Conservation (phyloP, 139 green algal genomes). For the Chlorella vulgaris region DNA sequence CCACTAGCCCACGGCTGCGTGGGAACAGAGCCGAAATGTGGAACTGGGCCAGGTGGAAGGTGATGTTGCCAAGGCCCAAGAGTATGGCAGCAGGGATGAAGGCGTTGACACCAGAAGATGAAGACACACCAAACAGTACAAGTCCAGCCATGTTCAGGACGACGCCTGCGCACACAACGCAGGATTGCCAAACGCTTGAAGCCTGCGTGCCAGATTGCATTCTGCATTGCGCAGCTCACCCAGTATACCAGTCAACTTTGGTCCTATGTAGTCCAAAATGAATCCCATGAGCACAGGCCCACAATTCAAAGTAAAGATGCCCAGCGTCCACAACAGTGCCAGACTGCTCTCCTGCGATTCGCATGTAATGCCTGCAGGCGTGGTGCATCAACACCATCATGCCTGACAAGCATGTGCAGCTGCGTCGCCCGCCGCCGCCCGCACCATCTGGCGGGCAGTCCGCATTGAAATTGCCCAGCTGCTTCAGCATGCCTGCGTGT, state of each 20-base stretch:
- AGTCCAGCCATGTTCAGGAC: slow-evolving; percentile 62
- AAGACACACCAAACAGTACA: slow-evolving; percentile 56
- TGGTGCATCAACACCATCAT: background rate
- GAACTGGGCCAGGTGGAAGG: slow-evolving; percentile 66
- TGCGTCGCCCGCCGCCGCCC: no score
- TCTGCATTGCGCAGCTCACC: slow-evolving; percentile 23
- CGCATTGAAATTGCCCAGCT: slow-evolving; percentile 43
- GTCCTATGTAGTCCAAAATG: slow-evolving; percentile 60
- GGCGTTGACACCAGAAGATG: slow-evolving; percentile 23
- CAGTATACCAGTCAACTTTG: slow-evolving; percentile 60
- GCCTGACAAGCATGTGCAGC: background rate
- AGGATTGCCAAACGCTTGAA: background rate
- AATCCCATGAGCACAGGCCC: slow-evolving; percentile 62
- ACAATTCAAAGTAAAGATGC: slow-evolving; percentile 69
- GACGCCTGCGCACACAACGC: slow-evolving; percentile 30
- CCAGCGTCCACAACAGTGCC: slow-evolving; percentile 64
- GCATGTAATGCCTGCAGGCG: slow-evolving; percentile 32
- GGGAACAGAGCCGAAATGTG: slow-evolving; percentile 65
- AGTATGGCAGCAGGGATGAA: slow-evolving; percentile 56
- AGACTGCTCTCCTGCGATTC: slow-evolving; percentile 56
- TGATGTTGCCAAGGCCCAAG: slow-evolving; percentile 66
- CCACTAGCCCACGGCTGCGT: slow-evolving; percentile 51
- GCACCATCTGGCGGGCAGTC: slow-evolving; percentile 11
- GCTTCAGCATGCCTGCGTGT: slow-evolving; percentile 29
- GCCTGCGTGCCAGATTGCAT: background rate